Conservation (phyloP, 192 early-diverging fungal species). For the Diversispora eburnea region DNA sequence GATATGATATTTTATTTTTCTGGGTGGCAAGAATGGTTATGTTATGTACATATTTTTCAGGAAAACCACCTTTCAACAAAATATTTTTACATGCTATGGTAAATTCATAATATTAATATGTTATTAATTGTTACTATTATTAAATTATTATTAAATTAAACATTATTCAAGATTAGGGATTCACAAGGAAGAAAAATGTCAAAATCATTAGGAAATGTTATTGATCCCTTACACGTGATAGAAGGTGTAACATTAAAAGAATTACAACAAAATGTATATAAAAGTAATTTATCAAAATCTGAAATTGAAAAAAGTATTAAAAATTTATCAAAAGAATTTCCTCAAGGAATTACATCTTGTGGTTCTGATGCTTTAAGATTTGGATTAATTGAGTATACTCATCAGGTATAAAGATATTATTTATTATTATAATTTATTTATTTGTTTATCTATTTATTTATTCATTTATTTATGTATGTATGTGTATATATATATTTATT, state of each 20-base stretch:
- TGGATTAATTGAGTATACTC: slow-evolving; percentile 63
- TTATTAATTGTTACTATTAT: slow-evolving; percentile 19
- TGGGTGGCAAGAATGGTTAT: slow-evolving; percentile 99
- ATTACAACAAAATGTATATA: slow-evolving; percentile 64
- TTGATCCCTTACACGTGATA: slow-evolving; percentile 82
- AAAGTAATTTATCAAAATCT: slow-evolving; percentile 67
- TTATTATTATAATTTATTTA: not conserved
- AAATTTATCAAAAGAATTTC: slow-evolving; percentile 73
- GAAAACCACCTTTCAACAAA: slow-evolving; percentile 76
- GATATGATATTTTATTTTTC: slow-evolving; percentile 96
- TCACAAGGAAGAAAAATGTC: slow-evolving; percentile 88
- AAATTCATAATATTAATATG: slow-evolving; percentile 30
- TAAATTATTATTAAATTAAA: not conserved
- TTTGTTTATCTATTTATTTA: not conserved
- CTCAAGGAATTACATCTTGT: slow-evolving; percentile 84
- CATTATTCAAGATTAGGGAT: slow-evolving; percentile 55
- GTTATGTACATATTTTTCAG: slow-evolving; percentile 82
- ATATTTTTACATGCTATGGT: slow-evolving; percentile 96
- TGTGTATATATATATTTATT: not conserved
- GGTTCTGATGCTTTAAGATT: slow-evolving; percentile 88
- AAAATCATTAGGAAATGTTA: slow-evolving; percentile 83
- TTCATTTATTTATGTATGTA: too few relatives aligned
- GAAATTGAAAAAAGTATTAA: slow-evolving; percentile 71
- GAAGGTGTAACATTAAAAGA: slow-evolving; percentile 68
- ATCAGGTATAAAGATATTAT: slow-evolving; percentile 38